Conservation (phyloP, 768 basidiomycete genomes). For the Boletus eberwhitei region DNA sequence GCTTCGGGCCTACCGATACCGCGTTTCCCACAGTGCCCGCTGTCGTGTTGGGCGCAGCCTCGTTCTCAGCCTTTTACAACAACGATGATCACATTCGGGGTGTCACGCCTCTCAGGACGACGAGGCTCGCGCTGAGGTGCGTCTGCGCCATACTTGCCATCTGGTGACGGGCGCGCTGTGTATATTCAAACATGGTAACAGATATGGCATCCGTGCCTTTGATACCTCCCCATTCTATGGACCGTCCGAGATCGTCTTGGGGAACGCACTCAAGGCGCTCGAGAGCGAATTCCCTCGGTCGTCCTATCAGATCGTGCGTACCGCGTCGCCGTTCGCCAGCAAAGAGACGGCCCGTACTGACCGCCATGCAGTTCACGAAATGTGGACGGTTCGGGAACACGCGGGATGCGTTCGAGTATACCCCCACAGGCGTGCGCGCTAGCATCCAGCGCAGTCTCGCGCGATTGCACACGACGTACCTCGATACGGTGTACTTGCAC, state of each 20-base stretch:
- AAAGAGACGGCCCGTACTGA: background rate
- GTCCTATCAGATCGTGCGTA: constrained; percentile 66
- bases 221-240: constrained; percentile 85
- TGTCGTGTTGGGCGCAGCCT: constrained; percentile 69
- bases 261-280: constrained; percentile 59
- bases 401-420: constrained; percentile 66
- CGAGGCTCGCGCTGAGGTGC: constrained; percentile 75
- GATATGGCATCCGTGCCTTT: constrained; percentile 78
- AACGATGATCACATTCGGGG: constrained; percentile 53
- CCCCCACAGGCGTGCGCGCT: constrained; percentile 57
- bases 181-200: constrained; percentile 23
- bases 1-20: constrained; percentile 29
- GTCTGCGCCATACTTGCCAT: constrained; percentile 4
- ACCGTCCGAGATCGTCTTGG: constrained; percentile 73
- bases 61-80: constrained; percentile 70
- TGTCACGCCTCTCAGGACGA: constrained; percentile 56
- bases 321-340: background rate
- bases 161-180: background rate
- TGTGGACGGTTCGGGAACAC: constrained; percentile 70
- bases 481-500: constrained; percentile 80
- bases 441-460: constrained; percentile 65
- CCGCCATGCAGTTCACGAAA: constrained; percentile 66
- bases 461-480: constrained; percentile 70
- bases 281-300: constrained; percentile 70
- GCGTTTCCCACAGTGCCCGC: constrained; percentile 38